Evolutionary conservation across 768 basidiomycete species (phyloP).

Genomic region (Pisolithus sp.): DNA sequence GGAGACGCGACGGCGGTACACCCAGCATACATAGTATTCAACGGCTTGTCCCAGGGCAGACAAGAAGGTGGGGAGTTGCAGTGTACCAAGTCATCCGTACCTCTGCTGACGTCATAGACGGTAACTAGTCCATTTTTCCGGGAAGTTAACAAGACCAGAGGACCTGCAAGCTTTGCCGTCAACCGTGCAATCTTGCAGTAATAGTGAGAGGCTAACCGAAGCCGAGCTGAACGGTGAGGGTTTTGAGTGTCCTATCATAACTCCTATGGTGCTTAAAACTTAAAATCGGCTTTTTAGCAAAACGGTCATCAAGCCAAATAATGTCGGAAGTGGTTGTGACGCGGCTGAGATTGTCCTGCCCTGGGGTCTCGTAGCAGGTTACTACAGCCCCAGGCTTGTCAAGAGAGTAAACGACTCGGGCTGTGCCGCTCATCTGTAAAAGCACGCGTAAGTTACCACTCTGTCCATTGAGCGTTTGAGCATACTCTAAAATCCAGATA

Average conservation of each 20-base stretch:
- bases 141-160: constrained; percentile 54
- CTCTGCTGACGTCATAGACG: constrained; percentile 54
- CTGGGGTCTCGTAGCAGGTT: constrained; percentile 47
- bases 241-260: constrained; percentile 51
- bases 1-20: constrained; percentile 27
- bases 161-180: constrained; percentile 28
- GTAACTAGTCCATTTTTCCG: constrained; percentile 52
- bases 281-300: constrained; percentile 50
- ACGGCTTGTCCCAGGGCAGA: constrained; percentile 27
- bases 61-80: constrained; percentile 35
- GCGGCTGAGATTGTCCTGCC: constrained; percentile 40
- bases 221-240: constrained; percentile 32
- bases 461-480: neutral
- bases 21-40: constrained; percentile 26
- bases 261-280: constrained; percentile 55
- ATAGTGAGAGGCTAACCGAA: constrained; percentile 22
- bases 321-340: constrained; percentile 57
- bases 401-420: constrained; percentile 31
- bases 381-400: constrained; percentile 33
- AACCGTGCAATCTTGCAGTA: neutral
- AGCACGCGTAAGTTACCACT: constrained; percentile 4
- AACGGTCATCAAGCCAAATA: constrained; percentile 66
- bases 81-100: constrained; percentile 36
- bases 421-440: constrained; percentile 25
- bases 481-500: constrained; percentile 56